Base-by-base conservation (phyloP, 179 eudicot genomes). In the Heliamphora pulchella region DNA sequence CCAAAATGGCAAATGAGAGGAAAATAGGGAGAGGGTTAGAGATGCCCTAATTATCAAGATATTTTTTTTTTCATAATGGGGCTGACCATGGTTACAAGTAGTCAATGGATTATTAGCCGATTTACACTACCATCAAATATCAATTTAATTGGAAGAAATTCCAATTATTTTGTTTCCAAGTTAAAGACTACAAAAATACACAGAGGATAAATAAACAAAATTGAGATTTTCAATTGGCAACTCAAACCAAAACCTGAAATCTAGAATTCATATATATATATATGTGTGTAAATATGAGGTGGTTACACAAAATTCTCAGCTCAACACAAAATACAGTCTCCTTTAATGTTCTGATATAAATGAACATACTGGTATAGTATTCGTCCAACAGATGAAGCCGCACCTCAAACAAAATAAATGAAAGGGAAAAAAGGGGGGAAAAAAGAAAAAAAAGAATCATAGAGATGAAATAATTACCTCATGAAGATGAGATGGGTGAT, bases 321-420 rank as follows among this genome's bases (percentile, higher is more conserved):
- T 31, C 74, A 76, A 57, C 48, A 81, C 75, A 75, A 17, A 71
- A 82, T 73, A 77, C 5, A 22, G 8, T 61, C 81, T 63, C 74
- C 20, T 54, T 78, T 78, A 20, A 20, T 15, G 46, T 14, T 44
- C 50, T 57, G 9, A 44, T 55, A 43, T 55, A 62, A 71, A 77
- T 51, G 15, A 71, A 82, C 73, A 81, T 41, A 50, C 44, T n/a
- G 46, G 55, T 51, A 51, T 46, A 2, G 67, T 64, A 53, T 44
- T 76, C 50, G n/a, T 59, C 57, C 69, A 8, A 76, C 75, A 54
- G 18, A 51, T 71, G 67, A 63, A 72, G 11, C 61, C 51, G 58
- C 22, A 8, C 54, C 59, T 8, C 54, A 82, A 51, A 68, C 53
- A 64, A 78, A 82, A 41, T 8, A 39, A 71, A 63, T 62, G 20